phyloP scores from a whole-genome alignment of 2,329 filamentous ascomycete genomes.

The Colletotrichum tofieldiae region DNA sequence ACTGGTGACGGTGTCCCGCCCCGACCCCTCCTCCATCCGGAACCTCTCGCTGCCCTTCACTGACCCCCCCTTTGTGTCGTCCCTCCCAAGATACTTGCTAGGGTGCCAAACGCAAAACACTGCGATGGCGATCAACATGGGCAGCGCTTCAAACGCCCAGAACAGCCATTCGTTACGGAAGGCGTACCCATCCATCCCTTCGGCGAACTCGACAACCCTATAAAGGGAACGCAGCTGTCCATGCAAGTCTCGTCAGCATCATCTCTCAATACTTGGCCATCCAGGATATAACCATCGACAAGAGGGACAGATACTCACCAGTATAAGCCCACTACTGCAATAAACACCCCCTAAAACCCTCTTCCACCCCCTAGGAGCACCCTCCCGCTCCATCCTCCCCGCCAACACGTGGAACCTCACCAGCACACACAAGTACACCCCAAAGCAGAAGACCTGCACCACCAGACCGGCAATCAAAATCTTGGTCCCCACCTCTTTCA shows the following conservation, averaged over 20 bases:
- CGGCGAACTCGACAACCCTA: slow-evolving; percentile 65
- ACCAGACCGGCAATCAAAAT: too few species aligned
- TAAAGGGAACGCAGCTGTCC: slow-evolving; percentile 66
- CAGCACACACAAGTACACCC: too few species aligned
- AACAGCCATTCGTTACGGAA: too few species aligned
- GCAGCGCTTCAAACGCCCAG: slow-evolving; percentile 59
- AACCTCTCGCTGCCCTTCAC: background rate
- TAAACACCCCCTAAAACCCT: slow-evolving; percentile 21
- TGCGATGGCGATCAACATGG: slow-evolving; percentile 63
- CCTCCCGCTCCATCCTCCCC: too few species aligned
- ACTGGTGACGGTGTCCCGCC: background rate
- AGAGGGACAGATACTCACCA: slow-evolving; percentile 53
- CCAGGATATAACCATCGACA: background rate
- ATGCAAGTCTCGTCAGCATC: background rate
- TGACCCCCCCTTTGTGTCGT: slow-evolving; percentile 9
- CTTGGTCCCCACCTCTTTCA: too few species aligned
- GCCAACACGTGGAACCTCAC: too few species aligned
- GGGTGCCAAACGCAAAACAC: slow-evolving; percentile 69
- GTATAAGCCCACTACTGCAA: slow-evolving; percentile 60
- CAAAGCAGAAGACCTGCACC: too few species aligned
- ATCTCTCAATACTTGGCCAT: background rate
- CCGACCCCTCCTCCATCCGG: background rate
- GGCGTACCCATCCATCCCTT: too few species aligned
- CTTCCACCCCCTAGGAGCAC: too few species aligned
- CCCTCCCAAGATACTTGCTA: slow-evolving; percentile 53